A percentile compares a stretch with the other conserved stretches of the same genome.
phyloP scores from a whole-genome alignment of 106 monocot genomes.

The Allium cepa region DNA sequence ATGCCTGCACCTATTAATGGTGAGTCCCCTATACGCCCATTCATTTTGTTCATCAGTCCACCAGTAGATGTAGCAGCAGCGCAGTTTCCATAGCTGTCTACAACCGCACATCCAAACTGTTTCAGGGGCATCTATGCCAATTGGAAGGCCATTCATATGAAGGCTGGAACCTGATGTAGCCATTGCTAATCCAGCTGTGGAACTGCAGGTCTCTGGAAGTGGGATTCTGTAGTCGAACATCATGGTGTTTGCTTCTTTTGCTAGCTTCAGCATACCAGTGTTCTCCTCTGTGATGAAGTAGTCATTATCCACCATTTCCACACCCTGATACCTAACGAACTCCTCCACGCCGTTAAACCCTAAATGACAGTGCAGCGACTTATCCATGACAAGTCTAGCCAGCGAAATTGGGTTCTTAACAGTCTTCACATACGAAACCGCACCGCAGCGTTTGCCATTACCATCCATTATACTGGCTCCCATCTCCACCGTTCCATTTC shows the following conservation, averaged over 20 bases:
- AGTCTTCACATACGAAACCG: constrained; percentile 77
- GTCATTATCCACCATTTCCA: constrained; percentile 64
- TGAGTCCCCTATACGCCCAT: constrained; percentile 86
- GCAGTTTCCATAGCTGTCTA: constrained; percentile 47
- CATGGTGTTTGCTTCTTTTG: constrained; percentile 82
- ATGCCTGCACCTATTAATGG: constrained; percentile 84
- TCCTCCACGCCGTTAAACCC: constrained; percentile 89
- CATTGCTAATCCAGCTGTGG: constrained; percentile 11
- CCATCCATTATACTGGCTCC: constrained; percentile 99
- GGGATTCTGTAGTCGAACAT: constrained; percentile 94
- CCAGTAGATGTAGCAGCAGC: constrained; percentile 92
- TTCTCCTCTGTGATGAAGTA: constrained; percentile 96
- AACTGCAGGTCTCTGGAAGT: constrained; percentile 35
- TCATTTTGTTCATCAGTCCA: constrained; percentile 91
- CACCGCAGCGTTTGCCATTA: constrained; percentile 58
- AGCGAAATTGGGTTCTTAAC: constrained; percentile 95
- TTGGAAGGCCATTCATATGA: constrained; percentile 85
- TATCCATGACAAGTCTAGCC: constrained; percentile 84
- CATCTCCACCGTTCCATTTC: constrained; percentile 85
- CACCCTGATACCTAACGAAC: constrained; percentile 75
- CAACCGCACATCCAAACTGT: constrained; percentile 87
- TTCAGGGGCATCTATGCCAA: constrained; percentile 83
- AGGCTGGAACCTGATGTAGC: background rate
- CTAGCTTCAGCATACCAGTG: constrained; percentile 84
- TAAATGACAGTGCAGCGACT: constrained; percentile 89